phyloP scores from a whole-genome alignment of 1,284 basidiomycete species.

The Trichosporon asahii region DNA sequence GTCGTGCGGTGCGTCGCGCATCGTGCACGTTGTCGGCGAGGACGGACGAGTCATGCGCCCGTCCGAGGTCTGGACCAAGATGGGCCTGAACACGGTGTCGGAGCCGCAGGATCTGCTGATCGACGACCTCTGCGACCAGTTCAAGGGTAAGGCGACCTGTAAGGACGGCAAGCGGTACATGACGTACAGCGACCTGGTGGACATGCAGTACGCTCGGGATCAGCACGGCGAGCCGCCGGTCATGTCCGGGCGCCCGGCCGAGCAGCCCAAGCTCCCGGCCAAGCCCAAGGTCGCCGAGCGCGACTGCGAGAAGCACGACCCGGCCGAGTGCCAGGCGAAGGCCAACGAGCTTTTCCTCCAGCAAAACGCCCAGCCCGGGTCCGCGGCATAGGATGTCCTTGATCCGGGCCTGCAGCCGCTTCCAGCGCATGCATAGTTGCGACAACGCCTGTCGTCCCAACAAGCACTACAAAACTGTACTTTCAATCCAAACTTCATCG shows the following conservation, averaged over 20 bases:
- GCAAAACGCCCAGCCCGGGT: conserved; percentile 12
- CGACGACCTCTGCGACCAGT: conserved; percentile 51
- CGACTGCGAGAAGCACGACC: conserved; percentile 16
- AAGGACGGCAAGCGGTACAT: conserved; percentile 38
- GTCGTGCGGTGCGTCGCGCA: conserved; percentile 18
- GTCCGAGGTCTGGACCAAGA: conserved; percentile 43
- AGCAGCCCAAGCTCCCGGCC: neutral
- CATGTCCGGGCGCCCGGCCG: neutral
- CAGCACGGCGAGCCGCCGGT: neutral
- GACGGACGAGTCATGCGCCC: conserved; percentile 45
- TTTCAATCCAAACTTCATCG: neutral
- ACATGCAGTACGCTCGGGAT: conserved; percentile 13
- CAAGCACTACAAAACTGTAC: neutral
- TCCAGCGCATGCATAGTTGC: neutral
- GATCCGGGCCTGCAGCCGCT: neutral
- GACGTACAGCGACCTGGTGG: conserved; percentile 24
- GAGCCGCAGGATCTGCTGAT: conserved; percentile 43
- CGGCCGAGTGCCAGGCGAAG: conserved; percentile 22
- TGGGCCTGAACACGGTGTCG: conserved; percentile 31
- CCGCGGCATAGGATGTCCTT: neutral
- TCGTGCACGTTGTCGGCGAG: conserved; percentile 39
- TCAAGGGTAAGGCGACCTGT: conserved; percentile 48
- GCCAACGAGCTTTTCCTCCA: conserved; percentile 22
- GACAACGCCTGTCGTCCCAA: neutral
- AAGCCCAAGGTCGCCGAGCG: conserved; percentile 1